phyloP scores from a whole-genome alignment of 1,284 basidiomycete genomes.

The Tremellales sp. region DNA sequence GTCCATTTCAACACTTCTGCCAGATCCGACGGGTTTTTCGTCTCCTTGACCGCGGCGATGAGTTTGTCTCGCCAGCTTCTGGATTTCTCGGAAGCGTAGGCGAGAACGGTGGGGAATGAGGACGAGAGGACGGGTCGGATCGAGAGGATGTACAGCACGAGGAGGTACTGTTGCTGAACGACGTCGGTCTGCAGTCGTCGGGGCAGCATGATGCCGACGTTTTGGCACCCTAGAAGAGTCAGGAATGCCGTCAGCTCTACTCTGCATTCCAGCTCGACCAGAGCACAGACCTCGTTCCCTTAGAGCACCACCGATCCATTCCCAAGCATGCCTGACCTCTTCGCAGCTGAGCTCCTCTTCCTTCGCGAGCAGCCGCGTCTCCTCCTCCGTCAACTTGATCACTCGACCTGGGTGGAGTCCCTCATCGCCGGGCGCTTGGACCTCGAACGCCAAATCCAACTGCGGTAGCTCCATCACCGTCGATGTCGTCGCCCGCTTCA shows the following conservation, averaged over 20 bases:
- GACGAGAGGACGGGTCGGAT: slow-evolving; percentile 19
- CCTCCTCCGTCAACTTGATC: slow-evolving; percentile 16
- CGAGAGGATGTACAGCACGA: slow-evolving; percentile 24
- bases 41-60: slow-evolving; percentile 17
- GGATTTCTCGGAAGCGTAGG: slow-evolving; percentile 7
- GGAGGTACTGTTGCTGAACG: slow-evolving; percentile 24
- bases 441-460: background rate
- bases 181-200: slow-evolving; percentile 14
- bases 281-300: slow-evolving; percentile 26
- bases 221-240: slow-evolving; percentile 20
- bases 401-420: background rate
- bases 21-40: slow-evolving; percentile 22
- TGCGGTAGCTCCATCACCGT: background rate
- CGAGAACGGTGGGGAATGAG: slow-evolving; percentile 27
- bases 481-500: background rate
- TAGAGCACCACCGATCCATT: slow-evolving; percentile 32
- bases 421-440: slow-evolving; percentile 1
- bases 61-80: background rate
- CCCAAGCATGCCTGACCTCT: slow-evolving; percentile 31
- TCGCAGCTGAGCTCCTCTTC: slow-evolving; percentile 17
- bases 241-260: slow-evolving; percentile 1
- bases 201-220: slow-evolving; percentile 33
- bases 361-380: slow-evolving; percentile 23
- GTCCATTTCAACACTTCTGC: slow-evolving; percentile 32
- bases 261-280: background rate